Conservation (phyloP, 129 eudicot species). For the Pseudognaphalium luteoalbum region DNA sequence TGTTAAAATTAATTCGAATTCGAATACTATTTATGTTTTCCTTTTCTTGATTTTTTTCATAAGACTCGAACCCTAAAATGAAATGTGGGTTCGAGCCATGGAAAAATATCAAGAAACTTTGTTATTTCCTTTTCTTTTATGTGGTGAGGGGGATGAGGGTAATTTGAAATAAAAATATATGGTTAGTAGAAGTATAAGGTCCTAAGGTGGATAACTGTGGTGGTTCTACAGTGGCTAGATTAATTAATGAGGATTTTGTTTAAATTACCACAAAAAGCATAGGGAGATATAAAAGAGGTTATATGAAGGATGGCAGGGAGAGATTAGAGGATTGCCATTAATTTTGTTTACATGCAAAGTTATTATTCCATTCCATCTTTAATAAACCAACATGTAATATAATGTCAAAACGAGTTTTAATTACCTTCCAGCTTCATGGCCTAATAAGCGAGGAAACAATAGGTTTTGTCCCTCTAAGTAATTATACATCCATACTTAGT, state of each 20-base stretch:
- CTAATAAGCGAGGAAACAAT: not conserved
- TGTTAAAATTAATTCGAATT: not conserved
- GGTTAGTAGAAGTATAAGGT: not conserved
- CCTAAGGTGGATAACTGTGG: slow-evolving; percentile 21
- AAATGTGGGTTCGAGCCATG: slow-evolving; percentile 32
- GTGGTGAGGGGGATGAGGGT: not conserved
- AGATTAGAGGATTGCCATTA: slow-evolving; percentile 24
- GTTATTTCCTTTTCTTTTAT: slow-evolving; percentile 2
- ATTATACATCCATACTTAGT: no score
- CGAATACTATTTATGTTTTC: not conserved
- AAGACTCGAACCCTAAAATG: slow-evolving; percentile 21
- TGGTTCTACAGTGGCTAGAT: slow-evolving; percentile 18
- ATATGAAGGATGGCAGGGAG: slow-evolving; percentile 13
- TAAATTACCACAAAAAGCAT: not conserved
- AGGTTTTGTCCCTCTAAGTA: not conserved
- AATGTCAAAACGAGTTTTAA: no score
- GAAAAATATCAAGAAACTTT: slow-evolving; percentile 27
- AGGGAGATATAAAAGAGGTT: slow-evolving; percentile 2
- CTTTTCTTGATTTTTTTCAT: slow-evolving; percentile 40
- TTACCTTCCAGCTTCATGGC: not conserved
- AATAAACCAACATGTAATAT: no score
- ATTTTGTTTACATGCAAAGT: not conserved
- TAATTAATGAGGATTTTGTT: slow-evolving; percentile 25
- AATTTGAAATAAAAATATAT: not conserved
- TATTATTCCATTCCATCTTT: no score